Evolutionary conservation across 2,329 filamentous ascomycete genomes (phyloP).

Genomic region (Ophiocordyceps camponoti-leonardi): DNA sequence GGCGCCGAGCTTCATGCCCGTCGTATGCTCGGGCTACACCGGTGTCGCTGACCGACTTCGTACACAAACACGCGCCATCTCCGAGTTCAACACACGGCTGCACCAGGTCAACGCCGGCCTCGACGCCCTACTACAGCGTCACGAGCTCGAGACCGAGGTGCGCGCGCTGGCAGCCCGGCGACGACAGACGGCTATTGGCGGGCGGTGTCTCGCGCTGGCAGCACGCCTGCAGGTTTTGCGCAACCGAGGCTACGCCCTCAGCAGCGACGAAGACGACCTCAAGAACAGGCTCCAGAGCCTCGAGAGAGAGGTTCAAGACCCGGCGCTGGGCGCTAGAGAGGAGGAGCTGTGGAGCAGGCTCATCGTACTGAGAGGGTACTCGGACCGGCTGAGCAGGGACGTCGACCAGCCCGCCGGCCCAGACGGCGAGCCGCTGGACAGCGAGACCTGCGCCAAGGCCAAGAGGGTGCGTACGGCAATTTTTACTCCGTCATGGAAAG

Average conservation of each 20-base stretch:
- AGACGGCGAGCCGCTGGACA: conserved; percentile 41
- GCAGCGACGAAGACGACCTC: conserved; percentile 62
- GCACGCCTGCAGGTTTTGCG: conserved; percentile 66
- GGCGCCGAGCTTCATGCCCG: conserved; percentile 57
- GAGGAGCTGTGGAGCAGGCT: conserved; percentile 78
- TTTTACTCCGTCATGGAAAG: background rate
- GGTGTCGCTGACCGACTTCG: conserved; percentile 56
- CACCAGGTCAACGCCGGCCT: conserved; percentile 68
- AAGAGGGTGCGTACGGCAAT: conserved; percentile 44
- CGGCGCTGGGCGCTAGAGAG: conserved; percentile 55
- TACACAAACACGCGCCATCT: conserved; percentile 52
- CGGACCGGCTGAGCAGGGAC: conserved; percentile 55
- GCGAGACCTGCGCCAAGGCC: conserved; percentile 53
- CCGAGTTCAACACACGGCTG: conserved; percentile 51
- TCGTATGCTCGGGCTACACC: conserved; percentile 57
- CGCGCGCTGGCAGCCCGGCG: conserved; percentile 55
- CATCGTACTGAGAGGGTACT: conserved; percentile 56
- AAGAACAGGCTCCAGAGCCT: conserved; percentile 53
- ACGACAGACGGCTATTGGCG: conserved; percentile 54
- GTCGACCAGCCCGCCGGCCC: conserved; percentile 47
- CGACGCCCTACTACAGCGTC: conserved; percentile 53
- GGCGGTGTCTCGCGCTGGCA: conserved; percentile 57
- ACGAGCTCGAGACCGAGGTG: conserved; percentile 62
- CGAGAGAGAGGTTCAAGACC: conserved; percentile 56
- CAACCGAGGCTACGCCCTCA: conserved; percentile 67